A percentile compares a stretch with the other conserved stretches of the same genome.
phyloP scores from a whole-genome alignment of 2,329 filamentous ascomycete genomes.

The Pyrenophora seminiperda region DNA sequence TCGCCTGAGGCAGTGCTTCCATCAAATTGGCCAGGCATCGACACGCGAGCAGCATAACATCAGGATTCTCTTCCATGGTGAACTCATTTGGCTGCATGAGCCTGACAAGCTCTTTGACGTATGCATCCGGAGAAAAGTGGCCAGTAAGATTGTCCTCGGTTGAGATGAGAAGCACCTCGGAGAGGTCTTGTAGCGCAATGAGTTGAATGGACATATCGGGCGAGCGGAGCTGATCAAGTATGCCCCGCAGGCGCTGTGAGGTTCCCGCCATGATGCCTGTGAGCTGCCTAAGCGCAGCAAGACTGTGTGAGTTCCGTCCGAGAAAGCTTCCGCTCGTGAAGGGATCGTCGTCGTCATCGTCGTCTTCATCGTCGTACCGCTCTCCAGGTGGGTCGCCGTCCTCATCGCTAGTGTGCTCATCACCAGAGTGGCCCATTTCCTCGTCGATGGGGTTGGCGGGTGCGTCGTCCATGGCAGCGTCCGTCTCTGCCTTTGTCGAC shows the following conservation, averaged over 20 bases:
- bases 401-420: conserved; percentile 53
- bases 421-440: conserved; percentile 41
- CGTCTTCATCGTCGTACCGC: conserved; percentile 50
- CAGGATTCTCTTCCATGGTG: conserved; percentile 85
- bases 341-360: conserved; percentile 64
- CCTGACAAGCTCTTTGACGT: conserved; percentile 89
- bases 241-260: conserved; percentile 73
- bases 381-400: conserved; percentile 54
- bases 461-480: conserved; percentile 74
- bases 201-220: conserved; percentile 87
- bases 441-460: conserved; percentile 63
- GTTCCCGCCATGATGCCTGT: conserved; percentile 88
- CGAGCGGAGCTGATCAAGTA: conserved; percentile 67
- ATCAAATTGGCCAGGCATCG: conserved; percentile 95
- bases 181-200: conserved; percentile 89
- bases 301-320: conserved; percentile 61
- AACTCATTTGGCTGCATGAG: conserved; percentile 92
- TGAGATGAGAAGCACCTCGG: conserved; percentile 89
- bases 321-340: conserved; percentile 65
- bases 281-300: conserved; percentile 84
- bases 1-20: conserved; percentile 92
- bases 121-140: conserved; percentile 91
- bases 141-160: conserved; percentile 96
- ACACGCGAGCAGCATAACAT: conserved; percentile 96
- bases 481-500: conserved; percentile 59